phyloP scores from a whole-genome alignment of 805 yeast genomes.

The Candida silvatica region DNA sequence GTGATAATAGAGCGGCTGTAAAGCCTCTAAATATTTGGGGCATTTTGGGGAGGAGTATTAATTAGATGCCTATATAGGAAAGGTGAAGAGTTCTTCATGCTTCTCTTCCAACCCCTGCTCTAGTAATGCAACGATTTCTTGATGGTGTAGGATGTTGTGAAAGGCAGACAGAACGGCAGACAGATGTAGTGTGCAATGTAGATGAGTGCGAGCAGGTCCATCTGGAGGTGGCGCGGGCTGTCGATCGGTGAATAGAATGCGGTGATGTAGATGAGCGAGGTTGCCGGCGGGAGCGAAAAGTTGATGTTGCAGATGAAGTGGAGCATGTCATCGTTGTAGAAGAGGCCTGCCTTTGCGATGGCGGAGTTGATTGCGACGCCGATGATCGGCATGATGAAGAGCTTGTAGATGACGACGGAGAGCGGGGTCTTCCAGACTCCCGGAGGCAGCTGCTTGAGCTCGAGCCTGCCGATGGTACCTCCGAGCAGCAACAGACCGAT shows the following conservation, averaged over 20 bases:
- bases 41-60: not conserved
- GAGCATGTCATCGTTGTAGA: constrained; percentile 48
- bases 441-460: constrained; percentile 47
- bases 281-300: constrained; percentile 81
- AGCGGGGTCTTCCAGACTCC: constrained; percentile 68
- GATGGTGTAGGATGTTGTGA: constrained; percentile 61
- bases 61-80: not conserved
- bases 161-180: constrained; percentile 63
- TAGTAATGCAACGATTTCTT: constrained; percentile 38
- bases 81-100: not conserved
- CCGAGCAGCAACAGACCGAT: constrained; percentile 77
- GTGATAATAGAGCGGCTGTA: not conserved
- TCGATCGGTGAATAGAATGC: constrained; percentile 74
- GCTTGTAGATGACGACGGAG: constrained; percentile 44
- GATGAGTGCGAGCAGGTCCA: constrained; percentile 78
- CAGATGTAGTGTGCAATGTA: constrained; percentile 68
- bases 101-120: too few species aligned
- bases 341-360: constrained; percentile 53
- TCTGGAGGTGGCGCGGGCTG: constrained; percentile 45
- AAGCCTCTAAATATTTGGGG: too few species aligned
- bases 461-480: constrained; percentile 76
- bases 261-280: constrained; percentile 80
- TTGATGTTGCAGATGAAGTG: constrained; percentile 67
- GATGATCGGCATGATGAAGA: constrained; percentile 69
- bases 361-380: constrained; percentile 66